A percentile compares a stretch with the other conserved stretches of the same genome.
Conservation (phyloP, 2,329 filamentous ascomycete genomes). For the Lachnellula arida region DNA sequence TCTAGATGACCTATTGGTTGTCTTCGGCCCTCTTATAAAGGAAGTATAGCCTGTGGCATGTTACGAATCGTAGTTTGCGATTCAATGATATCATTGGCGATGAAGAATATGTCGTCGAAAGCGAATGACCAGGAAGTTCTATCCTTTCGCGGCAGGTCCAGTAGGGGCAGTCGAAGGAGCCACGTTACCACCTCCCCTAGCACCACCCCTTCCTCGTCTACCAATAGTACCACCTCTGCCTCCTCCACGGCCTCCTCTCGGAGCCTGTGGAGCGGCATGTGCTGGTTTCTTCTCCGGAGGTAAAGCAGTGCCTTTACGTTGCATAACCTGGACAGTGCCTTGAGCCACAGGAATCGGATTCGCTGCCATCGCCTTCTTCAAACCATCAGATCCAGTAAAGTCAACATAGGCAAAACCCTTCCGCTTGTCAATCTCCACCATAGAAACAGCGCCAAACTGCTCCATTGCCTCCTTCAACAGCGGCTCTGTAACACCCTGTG, state of each 20-base stretch:
- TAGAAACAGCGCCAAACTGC: constrained; percentile 67
- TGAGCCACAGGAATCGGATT: constrained; percentile 80
- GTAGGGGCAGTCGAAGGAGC: constrained; percentile 21
- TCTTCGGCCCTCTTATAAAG: no score
- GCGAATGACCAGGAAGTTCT: neutral
- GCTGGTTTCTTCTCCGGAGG: constrained; percentile 74
- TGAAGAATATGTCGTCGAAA: neutral
- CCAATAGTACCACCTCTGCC: constrained; percentile 17
- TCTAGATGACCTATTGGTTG: no score
- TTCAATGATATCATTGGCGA: neutral
- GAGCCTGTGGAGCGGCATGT: constrained; percentile 16
- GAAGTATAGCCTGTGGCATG: neutral
- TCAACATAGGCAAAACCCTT: constrained; percentile 94
- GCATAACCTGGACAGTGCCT: constrained; percentile 80
- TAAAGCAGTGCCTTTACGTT: constrained; percentile 76
- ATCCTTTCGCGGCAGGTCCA: constrained; percentile 26
- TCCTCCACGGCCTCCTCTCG: constrained; percentile 21
- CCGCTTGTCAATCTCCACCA: constrained; percentile 88
- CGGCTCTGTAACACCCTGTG: constrained; percentile 84
- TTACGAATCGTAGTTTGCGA: neutral
- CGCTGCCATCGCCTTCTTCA: constrained; percentile 75
- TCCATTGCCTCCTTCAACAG: constrained; percentile 71
- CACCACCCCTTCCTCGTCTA: constrained; percentile 21
- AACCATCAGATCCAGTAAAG: constrained; percentile 66
- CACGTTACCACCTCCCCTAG: constrained; percentile 19